Base-by-base conservation (phyloP, 2,329 filamentous ascomycete genomes). In the Colletotrichum sp. region DNA sequence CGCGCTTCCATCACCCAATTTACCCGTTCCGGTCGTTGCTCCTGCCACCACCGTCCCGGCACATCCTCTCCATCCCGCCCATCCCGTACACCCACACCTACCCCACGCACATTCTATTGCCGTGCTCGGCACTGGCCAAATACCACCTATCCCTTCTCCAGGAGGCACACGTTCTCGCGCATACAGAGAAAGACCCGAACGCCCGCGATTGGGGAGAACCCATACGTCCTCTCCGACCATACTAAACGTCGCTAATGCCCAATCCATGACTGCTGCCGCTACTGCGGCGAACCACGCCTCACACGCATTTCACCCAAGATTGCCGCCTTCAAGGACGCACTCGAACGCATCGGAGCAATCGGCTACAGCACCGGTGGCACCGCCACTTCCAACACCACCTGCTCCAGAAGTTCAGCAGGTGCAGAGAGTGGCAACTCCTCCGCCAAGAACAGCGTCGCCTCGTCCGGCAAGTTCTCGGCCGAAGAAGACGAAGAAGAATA, bases 221-320 rank as follows among this genome's bases (percentile, higher is more conserved):
- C 93, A 95, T 81, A 98, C 96, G 0, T 93, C 95, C 28, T 98
- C 95, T 3, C 96, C 96, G 1, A 96, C 94, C 1, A 89, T 94
- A 36, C 82, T 95, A 57, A 85, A 88, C 68, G 88, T 89, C 72
- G 81, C 84, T 67, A 83, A 88, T 24, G 80, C 86, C 52, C 83
- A 86, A 74, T 86, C 88, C 78, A 76, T 76, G 66, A 66, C 55
- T 28, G 71, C 74, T 16, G 79, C 87, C 68, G 79, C 81, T 16
- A 79, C 81, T 67, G 77, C 82, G 44, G 80, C 83, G 55, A 80
- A 79, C 55, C 84, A 86, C 69, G 83, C 83, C 84, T 85, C 81
- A 81, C 84, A 85, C 79, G 84, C 80, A 77, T 81, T 81, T 74
- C 82, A 80, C 63, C 81, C 86, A 75, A 87, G 85, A 80, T 81